phyloP scores from a whole-genome alignment of 1,139 yeast species.

The Wickerhamomyces sp. region DNA sequence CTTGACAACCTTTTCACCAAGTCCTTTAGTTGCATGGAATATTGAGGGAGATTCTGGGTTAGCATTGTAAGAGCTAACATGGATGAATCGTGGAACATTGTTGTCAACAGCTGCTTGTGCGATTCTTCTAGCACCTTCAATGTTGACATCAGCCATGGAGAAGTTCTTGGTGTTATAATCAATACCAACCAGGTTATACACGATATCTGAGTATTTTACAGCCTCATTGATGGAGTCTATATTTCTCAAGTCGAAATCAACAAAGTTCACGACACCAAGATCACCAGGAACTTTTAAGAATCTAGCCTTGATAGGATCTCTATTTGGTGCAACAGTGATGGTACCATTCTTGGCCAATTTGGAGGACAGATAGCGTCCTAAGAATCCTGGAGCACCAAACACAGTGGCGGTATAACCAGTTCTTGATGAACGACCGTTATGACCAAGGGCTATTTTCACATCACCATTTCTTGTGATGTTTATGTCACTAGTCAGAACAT shows the following conservation, averaged over 20 bases:
- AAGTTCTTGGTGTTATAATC: constrained; percentile 78
- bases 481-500: constrained; percentile 47
- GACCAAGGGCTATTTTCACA: constrained; percentile 62
- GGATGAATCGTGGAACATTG: constrained; percentile 71
- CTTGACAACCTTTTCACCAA: constrained; percentile 69
- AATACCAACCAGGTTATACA: constrained; percentile 75
- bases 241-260: constrained; percentile 82
- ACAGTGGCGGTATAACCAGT: constrained; percentile 92
- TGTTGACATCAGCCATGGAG: constrained; percentile 77
- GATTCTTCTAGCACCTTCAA: constrained; percentile 74
- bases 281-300: constrained; percentile 83
- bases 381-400: constrained; percentile 77
- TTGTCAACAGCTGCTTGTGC: constrained; percentile 70
- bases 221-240: constrained; percentile 71
- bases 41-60: constrained; percentile 62
- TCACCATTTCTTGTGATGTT: constrained; percentile 77
- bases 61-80: constrained; percentile 80
- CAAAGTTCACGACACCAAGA: constrained; percentile 80
- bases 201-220: constrained; percentile 80
- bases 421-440: constrained; percentile 83
- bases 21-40: constrained; percentile 76
- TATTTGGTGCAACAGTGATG: constrained; percentile 66
- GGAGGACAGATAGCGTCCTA: constrained; percentile 70
- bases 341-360: constrained; percentile 84
- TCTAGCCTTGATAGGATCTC: constrained; percentile 77